phyloP scores from a whole-genome alignment of 2,329 filamentous ascomycete genomes.

The Aspergillus bombycis region DNA sequence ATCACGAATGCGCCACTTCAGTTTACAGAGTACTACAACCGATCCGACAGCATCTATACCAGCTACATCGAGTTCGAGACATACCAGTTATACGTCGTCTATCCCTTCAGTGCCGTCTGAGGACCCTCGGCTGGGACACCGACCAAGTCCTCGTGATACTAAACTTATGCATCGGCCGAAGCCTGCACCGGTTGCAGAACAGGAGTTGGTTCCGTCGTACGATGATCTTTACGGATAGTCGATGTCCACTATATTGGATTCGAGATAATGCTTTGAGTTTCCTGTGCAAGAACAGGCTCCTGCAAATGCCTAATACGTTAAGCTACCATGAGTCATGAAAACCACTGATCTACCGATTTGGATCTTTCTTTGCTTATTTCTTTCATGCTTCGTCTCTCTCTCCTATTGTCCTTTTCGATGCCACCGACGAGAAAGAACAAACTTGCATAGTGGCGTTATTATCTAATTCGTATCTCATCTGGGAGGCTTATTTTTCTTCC shows the following conservation, averaged over 20 bases:
- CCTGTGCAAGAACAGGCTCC: not conserved
- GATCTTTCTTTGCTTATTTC: not conserved
- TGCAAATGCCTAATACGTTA: not conserved
- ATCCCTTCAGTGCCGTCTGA: conserved; percentile 29
- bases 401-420: conserved; percentile 5
- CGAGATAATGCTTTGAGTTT: not conserved
- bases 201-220: conserved; percentile 42
- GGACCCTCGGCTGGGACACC: conserved; percentile 28
- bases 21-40: conserved; percentile 35
- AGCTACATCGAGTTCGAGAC: conserved; percentile 34
- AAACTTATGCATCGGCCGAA: conserved; percentile 18
- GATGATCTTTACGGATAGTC: conserved; percentile 43
- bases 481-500: conserved; percentile 3
- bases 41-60: conserved; percentile 30
- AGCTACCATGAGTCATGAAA: not conserved
- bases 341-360: not conserved
- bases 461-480: not conserved
- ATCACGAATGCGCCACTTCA: conserved; percentile 41
- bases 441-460: conserved; percentile 4
- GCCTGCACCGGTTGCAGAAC: conserved; percentile 22
- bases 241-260: not conserved
- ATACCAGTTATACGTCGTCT: conserved; percentile 38
- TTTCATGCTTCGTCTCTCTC: not conserved
- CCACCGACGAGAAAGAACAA: not conserved
- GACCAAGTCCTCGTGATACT: conserved; percentile 26